Evolutionary conservation across 164 flowering plant species (phyloP).

Genomic region (Vitis cinerea): DNA sequence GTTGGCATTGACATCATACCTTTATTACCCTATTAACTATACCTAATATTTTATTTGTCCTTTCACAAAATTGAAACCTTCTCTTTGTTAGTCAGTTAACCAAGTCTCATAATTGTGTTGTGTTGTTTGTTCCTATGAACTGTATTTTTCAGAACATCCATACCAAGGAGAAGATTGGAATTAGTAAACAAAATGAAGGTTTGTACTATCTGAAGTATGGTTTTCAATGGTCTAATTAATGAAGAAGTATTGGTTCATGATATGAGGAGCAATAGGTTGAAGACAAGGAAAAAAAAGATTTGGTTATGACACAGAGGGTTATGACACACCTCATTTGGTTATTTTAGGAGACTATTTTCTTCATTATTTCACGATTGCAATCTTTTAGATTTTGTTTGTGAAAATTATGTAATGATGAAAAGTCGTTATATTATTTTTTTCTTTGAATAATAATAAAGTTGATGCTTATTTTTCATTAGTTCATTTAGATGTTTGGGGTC

Average conservation of each 20-base stretch:
- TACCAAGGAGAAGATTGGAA: conserved; percentile 16
- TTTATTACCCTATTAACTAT: conserved; percentile 1
- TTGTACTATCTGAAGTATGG: conserved; percentile 4
- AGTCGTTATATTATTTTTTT: no score
- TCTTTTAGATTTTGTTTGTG: no score
- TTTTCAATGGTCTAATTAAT: not conserved
- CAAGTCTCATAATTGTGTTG: conserved; percentile 13
- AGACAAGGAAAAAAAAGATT: not conserved
- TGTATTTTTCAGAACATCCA: conserved; percentile 3
- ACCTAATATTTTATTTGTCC: not conserved
- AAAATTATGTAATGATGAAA: no score
- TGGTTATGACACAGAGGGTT: conserved; percentile 15
- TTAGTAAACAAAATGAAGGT: conserved; percentile 4
- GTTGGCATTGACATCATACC: conserved; percentile 8
- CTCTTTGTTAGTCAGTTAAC: conserved; percentile 7
- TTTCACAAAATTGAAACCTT: conserved; percentile 10
- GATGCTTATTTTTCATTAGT: no score
- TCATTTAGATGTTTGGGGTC: no score
- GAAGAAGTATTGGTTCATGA: not conserved
- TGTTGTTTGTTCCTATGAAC: not conserved
- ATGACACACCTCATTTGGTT: conserved; percentile 13
- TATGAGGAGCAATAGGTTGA: not conserved
- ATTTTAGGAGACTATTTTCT: conserved; percentile 10
- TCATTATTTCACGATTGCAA: not conserved
- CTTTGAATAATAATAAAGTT: no score